A percentile compares a stretch with the other conserved stretches of the same genome.
phyloP scores from a whole-genome alignment of 164 flowering plant species.

The Magnolia sinica region DNA sequence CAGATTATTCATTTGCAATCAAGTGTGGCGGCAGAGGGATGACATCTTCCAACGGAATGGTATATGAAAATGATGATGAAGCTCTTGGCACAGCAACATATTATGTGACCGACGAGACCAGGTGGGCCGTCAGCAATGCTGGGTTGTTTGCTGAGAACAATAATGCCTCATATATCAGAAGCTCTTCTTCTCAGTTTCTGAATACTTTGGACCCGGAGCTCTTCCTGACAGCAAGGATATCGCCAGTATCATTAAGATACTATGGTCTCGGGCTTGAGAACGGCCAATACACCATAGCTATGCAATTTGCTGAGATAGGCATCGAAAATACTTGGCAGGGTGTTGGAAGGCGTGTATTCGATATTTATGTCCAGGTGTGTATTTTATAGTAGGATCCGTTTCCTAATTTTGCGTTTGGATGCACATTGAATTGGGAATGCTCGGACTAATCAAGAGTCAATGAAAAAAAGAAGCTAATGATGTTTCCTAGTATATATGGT shows the following conservation, averaged over 20 bases:
- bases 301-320: constrained; percentile 62
- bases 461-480: not conserved
- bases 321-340: constrained; percentile 44
- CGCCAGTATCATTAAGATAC: constrained; percentile 75
- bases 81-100: constrained; percentile 67
- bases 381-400: not conserved
- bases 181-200: constrained; percentile 34
- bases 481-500: too few species aligned
- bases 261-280: constrained; percentile 82
- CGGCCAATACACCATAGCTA: constrained; percentile 59
- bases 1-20: constrained; percentile 67
- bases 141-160: constrained; percentile 45
- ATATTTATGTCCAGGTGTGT: constrained; percentile 67
- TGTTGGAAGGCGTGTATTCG: constrained; percentile 69
- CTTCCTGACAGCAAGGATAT: constrained; percentile 61
- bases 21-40: constrained; percentile 71
- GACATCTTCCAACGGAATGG: constrained; percentile 25
- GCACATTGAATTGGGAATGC: not conserved
- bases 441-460: not conserved
- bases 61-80: constrained; percentile 50
- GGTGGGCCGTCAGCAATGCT: constrained; percentile 81
- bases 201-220: constrained; percentile 58
- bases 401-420: not conserved
- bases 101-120: constrained; percentile 36
- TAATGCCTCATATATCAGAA: constrained; percentile 29